These are phyloP conservation scores for Ophiostoma angusticollis DNA, from an alignment of 2,329 filamentous ascomycete genomes.

Conservation along the genomic window DNA sequence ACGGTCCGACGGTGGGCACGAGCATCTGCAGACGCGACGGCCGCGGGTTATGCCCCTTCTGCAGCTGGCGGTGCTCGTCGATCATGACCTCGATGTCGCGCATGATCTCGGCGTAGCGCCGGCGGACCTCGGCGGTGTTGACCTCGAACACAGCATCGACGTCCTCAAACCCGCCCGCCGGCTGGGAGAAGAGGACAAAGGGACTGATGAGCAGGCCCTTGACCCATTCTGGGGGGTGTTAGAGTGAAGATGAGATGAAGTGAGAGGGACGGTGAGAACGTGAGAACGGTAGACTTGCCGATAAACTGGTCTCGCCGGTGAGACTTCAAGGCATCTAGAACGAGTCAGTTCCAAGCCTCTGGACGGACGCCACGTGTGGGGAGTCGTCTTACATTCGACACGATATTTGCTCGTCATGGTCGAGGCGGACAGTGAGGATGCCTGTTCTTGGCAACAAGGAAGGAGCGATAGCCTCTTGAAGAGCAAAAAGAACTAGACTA, in stretches of 20 bases:
- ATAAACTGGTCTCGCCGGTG: constrained; percentile 86
- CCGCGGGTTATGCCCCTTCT: constrained; percentile 40
- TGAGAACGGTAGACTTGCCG: constrained; percentile 3
- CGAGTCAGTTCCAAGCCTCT: not conserved
- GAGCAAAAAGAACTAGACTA: no score
- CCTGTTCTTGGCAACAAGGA: not conserved
- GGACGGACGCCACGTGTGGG: not conserved
- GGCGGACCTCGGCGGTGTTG: constrained; percentile 69
- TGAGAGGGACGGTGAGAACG: not conserved
- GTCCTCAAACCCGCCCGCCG: constrained; percentile 70
- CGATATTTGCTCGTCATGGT: constrained; percentile 51
- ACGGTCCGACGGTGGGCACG: constrained; percentile 80
- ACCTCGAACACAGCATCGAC: constrained; percentile 51
- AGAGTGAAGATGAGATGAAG: not conserved
- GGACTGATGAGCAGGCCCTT: constrained; percentile 89
- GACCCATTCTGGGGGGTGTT: constrained; percentile 65
- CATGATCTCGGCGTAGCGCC: constrained; percentile 91
- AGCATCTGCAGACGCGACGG: constrained; percentile 87
- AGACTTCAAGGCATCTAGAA: constrained; percentile 54
- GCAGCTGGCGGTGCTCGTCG: constrained; percentile 79
- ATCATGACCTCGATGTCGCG: constrained; percentile 84
- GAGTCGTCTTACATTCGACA: constrained; percentile 53
- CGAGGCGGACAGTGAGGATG: no score
- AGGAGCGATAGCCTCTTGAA: no score
- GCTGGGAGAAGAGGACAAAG: constrained; percentile 92